phyloP scores from a whole-genome alignment of 2,329 filamentous ascomycete species.

The Reticulascus tulasneorum region DNA sequence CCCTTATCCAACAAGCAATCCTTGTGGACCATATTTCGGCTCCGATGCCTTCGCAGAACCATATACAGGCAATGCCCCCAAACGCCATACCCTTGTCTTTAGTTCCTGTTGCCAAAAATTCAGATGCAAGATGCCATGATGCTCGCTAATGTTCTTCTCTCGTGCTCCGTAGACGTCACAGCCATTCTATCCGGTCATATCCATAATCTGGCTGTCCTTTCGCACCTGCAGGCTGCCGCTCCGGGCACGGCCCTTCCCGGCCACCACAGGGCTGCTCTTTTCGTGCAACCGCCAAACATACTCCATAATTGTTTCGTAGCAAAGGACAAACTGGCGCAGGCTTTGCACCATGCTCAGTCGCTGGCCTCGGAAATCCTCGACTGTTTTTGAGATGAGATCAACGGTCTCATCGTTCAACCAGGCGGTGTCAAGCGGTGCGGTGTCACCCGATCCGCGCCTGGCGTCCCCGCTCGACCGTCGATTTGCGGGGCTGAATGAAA shows the following conservation, averaged over 20 bases:
- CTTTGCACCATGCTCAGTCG: conserved; percentile 96
- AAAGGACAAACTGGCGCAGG: conserved; percentile 87
- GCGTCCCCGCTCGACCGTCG: conserved; percentile 8
- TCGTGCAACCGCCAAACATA: conserved; percentile 63
- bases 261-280: conserved; percentile 13
- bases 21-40: no score
- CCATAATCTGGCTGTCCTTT: conserved; percentile 1
- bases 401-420: conserved; percentile 69
- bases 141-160: conserved; percentile 11
- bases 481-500: conserved; percentile 13
- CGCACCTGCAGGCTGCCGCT: conserved; percentile 16
- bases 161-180: conserved; percentile 8
- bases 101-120: conserved; percentile 4
- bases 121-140: conserved; percentile 7
- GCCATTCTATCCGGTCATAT: no score
- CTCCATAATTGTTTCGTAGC: conserved; percentile 91
- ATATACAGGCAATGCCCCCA: conserved; percentile 1
- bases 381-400: conserved; percentile 81
- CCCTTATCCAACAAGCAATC: no score
- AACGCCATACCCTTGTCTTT: conserved; percentile 11
- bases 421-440: conserved; percentile 38
- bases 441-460: conserved; percentile 9
- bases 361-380: conserved; percentile 86
- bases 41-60: no score
- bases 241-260: conserved; percentile 15